Evolutionary conservation across 257 asterid genomes (phyloP).

Genomic region (Scutellaria barbata): DNA sequence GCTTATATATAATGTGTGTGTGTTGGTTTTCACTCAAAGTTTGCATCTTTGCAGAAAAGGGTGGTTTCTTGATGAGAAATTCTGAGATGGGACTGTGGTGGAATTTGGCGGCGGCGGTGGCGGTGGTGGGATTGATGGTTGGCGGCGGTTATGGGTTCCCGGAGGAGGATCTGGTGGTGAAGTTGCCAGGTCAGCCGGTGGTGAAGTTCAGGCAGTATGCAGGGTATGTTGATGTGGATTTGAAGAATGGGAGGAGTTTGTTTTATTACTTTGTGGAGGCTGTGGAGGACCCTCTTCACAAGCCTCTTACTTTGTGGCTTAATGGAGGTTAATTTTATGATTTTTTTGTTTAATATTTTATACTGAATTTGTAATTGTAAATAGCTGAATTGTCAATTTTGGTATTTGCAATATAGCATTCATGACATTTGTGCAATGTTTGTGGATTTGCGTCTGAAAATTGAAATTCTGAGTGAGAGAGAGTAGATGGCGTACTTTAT

Average conservation of each 20-base stretch:
- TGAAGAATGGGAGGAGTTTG: constrained; percentile 79
- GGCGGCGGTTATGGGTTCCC: constrained; percentile 64
- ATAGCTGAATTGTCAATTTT: constrained; percentile 7
- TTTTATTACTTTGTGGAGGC: constrained; percentile 97
- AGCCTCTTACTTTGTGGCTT: constrained; percentile 90
- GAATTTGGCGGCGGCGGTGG: constrained; percentile 50
- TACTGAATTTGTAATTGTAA: neutral
- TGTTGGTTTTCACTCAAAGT: constrained; percentile 31
- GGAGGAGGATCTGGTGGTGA: constrained; percentile 71
- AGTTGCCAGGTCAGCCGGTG: constrained; percentile 82
- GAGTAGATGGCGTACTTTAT: constrained; percentile 1
- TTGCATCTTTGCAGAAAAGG: constrained; percentile 26
- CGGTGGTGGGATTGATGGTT: constrained; percentile 49
- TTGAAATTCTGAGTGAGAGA: neutral
- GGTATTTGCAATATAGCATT: neutral
- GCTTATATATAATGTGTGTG: neutral
- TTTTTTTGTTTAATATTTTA: neutral
- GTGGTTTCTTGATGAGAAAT: constrained; percentile 34
- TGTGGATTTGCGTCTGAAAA: constrained; percentile 1
- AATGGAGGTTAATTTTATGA: constrained; percentile 74
- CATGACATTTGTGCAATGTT: neutral
- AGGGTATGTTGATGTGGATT: constrained; percentile 90
- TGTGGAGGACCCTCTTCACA: constrained; percentile 62
- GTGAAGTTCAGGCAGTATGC: constrained; percentile 87
- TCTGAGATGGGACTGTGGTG: constrained; percentile 49